phyloP scores from a whole-genome alignment of 116 monocot species.

The Phalaenopsis hybrid region DNA sequence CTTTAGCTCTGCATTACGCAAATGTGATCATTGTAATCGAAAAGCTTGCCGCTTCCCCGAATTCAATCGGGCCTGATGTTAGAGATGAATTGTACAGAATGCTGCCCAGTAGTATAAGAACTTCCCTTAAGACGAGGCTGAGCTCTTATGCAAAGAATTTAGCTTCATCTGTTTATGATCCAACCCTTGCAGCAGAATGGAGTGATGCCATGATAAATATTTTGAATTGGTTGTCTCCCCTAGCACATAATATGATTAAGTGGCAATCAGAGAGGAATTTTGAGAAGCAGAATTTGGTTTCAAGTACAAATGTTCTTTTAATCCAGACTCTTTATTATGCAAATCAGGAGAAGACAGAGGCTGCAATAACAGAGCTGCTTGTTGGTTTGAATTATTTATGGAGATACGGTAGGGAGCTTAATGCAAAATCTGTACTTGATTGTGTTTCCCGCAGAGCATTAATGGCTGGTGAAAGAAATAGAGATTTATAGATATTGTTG shows the following conservation, averaged over 20 bases:
- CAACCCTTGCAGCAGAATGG: slow-evolving; percentile 46
- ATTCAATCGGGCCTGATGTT: slow-evolving; percentile 45
- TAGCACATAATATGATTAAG: slow-evolving; percentile 70
- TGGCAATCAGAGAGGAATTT: slow-evolving; percentile 76
- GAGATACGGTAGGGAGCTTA: slow-evolving; percentile 42
- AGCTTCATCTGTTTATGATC: slow-evolving; percentile 23
- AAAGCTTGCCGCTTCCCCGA: slow-evolving; percentile 51
- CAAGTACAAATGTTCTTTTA: slow-evolving; percentile 40
- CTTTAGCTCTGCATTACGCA: slow-evolving; percentile 65
- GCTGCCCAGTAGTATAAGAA: slow-evolving; percentile 52
- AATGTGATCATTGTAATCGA: slow-evolving; percentile 66
- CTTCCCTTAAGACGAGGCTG: slow-evolving; percentile 38
- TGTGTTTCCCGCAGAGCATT: slow-evolving; percentile 11
- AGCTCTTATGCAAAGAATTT: slow-evolving; percentile 20
- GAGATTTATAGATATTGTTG: neutral
- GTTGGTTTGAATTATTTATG: slow-evolving; percentile 86
- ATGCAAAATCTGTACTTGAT: slow-evolving; percentile 16
- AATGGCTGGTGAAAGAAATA: slow-evolving; percentile 10
- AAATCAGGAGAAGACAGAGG: slow-evolving; percentile 62
- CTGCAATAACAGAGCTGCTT: slow-evolving; percentile 72
- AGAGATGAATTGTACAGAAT: slow-evolving; percentile 72
- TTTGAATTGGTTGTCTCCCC: slow-evolving; percentile 68
- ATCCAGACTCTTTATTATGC: slow-evolving; percentile 83
- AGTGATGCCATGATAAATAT: slow-evolving; percentile 38
- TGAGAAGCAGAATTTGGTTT: slow-evolving; percentile 41